Evolutionary conservation across 495 filamentous ascomycete species (phyloP), one percentile per base, ranked within the genome.

Genomic region (Daldinia vernicosa): DNA sequence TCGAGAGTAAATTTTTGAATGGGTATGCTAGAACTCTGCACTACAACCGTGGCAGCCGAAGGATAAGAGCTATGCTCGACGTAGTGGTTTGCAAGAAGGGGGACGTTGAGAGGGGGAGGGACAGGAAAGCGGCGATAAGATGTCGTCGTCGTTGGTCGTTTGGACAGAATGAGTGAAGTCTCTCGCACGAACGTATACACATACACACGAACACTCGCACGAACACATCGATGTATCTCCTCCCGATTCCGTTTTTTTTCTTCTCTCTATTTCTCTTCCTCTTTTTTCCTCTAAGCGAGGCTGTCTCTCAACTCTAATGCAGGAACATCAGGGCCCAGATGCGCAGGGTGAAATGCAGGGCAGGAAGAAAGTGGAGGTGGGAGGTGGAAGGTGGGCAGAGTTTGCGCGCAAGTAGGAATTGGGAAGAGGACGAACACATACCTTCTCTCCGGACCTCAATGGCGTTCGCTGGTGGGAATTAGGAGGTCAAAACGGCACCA

Each of bases 251-350:
- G 67, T 60, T 40, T 55, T 56, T 55, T 69, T 56, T 26, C 40
- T 55, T 56, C 50, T 69, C 51, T 26, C 40, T 57, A 9, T 27
- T 64, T 54, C 39, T 32, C 40, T 28, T 65, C 60, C 67, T 70
- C 37, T 32, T 40, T 60, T 28, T 52, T 22, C 50, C 19, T 50
- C 53, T 63, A 7, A 27, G 27, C 62, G 64, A 76, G 72, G 59
- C 66, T 72, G 72, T 74, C 70, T 76, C 57, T 78, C 74, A 79
- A 76, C 77, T 80, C 77, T 78, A 79, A 79, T 79, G 77, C 77
- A 79, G 78, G 77, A 79, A 80, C 77, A 72, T 74, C 62, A 68
- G 75, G 72, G 79, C 74, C 75, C 72, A 75, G 70, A 67, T 74
- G 77, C 75, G 67, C 63, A 78, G 70, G 69, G 66, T 58, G 37